Evolutionary conservation across 169 alveolate species (phyloP).

Genomic region (Plasmodium coatneyi): DNA sequence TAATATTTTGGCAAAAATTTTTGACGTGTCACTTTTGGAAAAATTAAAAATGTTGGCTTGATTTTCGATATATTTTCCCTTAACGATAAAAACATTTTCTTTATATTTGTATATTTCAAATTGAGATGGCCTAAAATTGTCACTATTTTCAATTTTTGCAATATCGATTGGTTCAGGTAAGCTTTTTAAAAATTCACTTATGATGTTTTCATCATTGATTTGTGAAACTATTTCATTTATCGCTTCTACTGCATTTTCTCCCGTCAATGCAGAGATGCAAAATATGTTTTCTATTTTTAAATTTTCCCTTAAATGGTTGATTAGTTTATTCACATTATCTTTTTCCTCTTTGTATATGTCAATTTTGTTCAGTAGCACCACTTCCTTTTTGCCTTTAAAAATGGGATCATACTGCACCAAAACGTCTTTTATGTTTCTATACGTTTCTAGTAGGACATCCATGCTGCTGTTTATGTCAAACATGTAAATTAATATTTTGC

Average conservation of each 20-base stretch:
- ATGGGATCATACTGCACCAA: conserved; percentile 35
- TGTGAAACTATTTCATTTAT: conserved; percentile 39
- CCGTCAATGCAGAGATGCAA: conserved; percentile 71
- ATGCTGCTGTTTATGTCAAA: conserved; percentile 55
- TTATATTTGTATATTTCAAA: conserved; percentile 75
- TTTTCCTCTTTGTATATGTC: conserved; percentile 65
- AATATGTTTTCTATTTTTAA: conserved; percentile 43
- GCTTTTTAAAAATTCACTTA: conserved; percentile 26
- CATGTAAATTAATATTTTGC: conserved; percentile 66
- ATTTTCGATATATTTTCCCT: conserved; percentile 79
- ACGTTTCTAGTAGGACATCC: conserved; percentile 22
- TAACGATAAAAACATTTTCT: conserved; percentile 77
- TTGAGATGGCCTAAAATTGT: conserved; percentile 75
- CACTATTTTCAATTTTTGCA: conserved; percentile 77
- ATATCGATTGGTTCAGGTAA: conserved; percentile 61
- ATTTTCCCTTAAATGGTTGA: conserved; percentile 25
- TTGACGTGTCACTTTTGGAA: conserved; percentile 52
- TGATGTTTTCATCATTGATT: conserved; percentile 10
- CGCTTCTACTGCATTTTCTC: conserved; percentile 62
- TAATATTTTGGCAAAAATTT: conserved; percentile 58
- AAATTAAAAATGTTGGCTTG: conserved; percentile 84
- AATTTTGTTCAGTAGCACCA: conserved; percentile 76
- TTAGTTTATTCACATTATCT: neutral
- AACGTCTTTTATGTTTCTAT: conserved; percentile 55
- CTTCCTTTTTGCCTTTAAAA: conserved; percentile 32